These are phyloP conservation scores for Hypoxylon subgilvum DNA, from an alignment of 495 filamentous ascomycete genomes.

Conservation along the genomic window DNA sequence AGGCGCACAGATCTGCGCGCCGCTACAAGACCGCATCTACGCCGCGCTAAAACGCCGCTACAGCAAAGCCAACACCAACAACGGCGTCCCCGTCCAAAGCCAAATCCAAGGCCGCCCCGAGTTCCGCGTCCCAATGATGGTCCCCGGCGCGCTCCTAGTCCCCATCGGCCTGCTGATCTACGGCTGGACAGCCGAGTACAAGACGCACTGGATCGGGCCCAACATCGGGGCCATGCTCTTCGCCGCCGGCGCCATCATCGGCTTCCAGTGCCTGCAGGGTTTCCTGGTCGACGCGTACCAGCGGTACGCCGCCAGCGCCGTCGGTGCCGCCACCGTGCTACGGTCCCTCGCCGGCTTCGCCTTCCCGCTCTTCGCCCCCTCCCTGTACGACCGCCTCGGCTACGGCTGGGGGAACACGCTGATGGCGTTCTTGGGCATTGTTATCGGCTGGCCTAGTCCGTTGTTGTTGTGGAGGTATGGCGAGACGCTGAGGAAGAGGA, in stretches of 20 bases:
- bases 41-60: constrained; percentile 63
- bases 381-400: constrained; percentile 63
- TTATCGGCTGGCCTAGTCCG: constrained; percentile 56
- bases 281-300: constrained; percentile 82
- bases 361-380: constrained; percentile 78
- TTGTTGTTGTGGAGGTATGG: constrained; percentile 59
- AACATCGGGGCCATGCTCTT: constrained; percentile 72
- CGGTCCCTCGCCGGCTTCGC: constrained; percentile 72
- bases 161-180: constrained; percentile 74
- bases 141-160: constrained; percentile 61
- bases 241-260: constrained; percentile 63
- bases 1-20: constrained; percentile 67
- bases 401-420: constrained; percentile 64
- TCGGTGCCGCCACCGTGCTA: constrained; percentile 70
- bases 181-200: constrained; percentile 70
- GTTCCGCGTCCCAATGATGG: constrained; percentile 68
- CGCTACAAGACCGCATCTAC: constrained; percentile 70
- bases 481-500: constrained; percentile 57
- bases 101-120: constrained; percentile 67
- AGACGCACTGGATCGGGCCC: constrained; percentile 72
- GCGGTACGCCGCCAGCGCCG: constrained; percentile 73
- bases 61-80: constrained; percentile 40
- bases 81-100: no score
- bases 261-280: constrained; percentile 73
- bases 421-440: constrained; percentile 60